Base-by-base conservation (phyloP, 305 asterid species). In the Rubia balearica region DNA sequence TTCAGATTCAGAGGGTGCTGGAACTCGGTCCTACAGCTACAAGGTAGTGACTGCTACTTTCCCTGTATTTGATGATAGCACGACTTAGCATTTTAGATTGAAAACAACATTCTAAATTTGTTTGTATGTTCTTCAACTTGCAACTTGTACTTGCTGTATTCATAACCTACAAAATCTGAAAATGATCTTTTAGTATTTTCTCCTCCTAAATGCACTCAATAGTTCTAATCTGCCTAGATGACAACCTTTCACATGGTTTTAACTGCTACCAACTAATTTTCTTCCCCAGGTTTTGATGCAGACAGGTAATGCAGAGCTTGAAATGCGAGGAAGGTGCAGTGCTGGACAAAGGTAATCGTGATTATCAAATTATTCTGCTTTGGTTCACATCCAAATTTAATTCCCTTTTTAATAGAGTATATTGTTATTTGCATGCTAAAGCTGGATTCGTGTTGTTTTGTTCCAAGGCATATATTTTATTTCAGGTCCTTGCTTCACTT, bases 251-350 rank as follows among this genome's bases (percentile, higher is more conserved):
- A 45, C n/a, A 38, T 5, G 36, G 49, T 38, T 13, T 55, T 7
- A 17, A 17, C 6, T 17, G 11, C 21, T 30, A 42, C 55, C 33
- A 22, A 53, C 59, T 33, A 30, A 68, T 19, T 61, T 24, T 46
- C n/a, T 61, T 21, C 59, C 69, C 16, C 88, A 93, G 98, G 96
- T 94, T 49, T n/a, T 94, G 79, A 94, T 94, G 99, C 96, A 89
- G 85, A 86, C 99, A 55, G 99, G 97, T 77, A 96, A 91, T 80
- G 90, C 99, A 1, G 95, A 94, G 77, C 83, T 94, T 71, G 99
- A 94, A 81, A 94, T 91, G 99, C 86, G 98, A 81, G 99, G 99
- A 84, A 85, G 99, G 80, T 94, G 99, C 73, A 91, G 99, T 84
- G 99, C 99, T 71, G 99, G 99, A 71, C 99, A 94, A 82, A 94